phyloP scores from a whole-genome alignment of 2,329 filamentous ascomycete species.

The Colletotrichum trifolii region DNA sequence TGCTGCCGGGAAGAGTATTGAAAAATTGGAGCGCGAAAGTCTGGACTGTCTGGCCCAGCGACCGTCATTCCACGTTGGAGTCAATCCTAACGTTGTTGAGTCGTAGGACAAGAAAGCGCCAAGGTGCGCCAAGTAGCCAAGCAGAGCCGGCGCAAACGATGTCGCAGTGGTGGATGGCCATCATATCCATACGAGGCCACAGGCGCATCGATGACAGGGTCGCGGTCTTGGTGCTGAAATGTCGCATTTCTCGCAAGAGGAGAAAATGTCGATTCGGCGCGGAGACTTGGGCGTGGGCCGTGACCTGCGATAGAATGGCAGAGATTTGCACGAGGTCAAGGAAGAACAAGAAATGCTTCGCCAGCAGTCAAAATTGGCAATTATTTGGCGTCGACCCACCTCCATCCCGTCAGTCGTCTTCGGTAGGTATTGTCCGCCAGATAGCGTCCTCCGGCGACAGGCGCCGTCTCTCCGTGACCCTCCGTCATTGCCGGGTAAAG shows the following conservation, averaged over 20 bases:
- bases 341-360: conserved; percentile 2
- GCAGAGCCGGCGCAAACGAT: conserved; percentile 29
- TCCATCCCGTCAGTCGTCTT: background rate
- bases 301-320: background rate
- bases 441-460: too few species aligned
- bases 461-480: too few species aligned
- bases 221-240: background rate
- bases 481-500: background rate
- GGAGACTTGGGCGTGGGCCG: background rate
- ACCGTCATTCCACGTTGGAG: conserved; percentile 31
- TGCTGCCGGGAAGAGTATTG: background rate
- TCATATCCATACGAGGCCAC: conserved; percentile 25
- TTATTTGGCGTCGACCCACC: background rate
- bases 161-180: conserved; percentile 27
- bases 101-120: conserved; percentile 33
- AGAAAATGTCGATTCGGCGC: background rate
- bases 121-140: conserved; percentile 32
- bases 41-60: conserved; percentile 18
- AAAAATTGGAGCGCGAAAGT: conserved; percentile 15
- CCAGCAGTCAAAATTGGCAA: too few species aligned
- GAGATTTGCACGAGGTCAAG: conserved; percentile 14
- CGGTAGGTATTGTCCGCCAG: too few species aligned
- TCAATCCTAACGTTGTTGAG: conserved; percentile 26
- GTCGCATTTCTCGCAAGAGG: conserved; percentile 15
- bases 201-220: conserved; percentile 5